Evolutionary conservation across 1,139 yeast genomes (phyloP), one percentile per base, ranked within the genome.

Genomic region (Saccharomyces hybrid): DNA sequence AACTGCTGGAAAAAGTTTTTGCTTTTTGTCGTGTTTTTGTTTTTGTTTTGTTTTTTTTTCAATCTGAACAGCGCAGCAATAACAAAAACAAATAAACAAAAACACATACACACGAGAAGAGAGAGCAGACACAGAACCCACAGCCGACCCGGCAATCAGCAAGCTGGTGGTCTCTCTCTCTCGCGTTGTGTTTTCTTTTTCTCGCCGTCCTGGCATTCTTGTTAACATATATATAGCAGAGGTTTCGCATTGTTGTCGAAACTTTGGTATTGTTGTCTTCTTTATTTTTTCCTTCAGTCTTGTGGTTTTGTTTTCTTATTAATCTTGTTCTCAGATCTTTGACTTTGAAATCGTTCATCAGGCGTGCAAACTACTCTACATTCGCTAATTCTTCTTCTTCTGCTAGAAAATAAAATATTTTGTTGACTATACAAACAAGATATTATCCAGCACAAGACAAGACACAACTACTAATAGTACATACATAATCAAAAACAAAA

Each of bases 331-430:
- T 19, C 31, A 55, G 29, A 44, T 53, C 56, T 53, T 52, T 57
- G 59, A 55, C 56, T 53, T 51, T 38, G 49, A 49, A 47, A 44
- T 32, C 27, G 34, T 47, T 28, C 42, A 47, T 46, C 27, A 31
- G 47, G 14, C 32, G 19, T 49, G 12, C 34, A 41, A 28, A 32
- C 42, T 34, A 48, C n/a, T 52, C 27, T 16, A 21, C 28, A 19
- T 42, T 26, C 32, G 51, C 48, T 38, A 38, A 38, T 12, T 38
- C 7, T 38, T 19, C 14, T 38, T 38, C n/a, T 14, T 24, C 19
- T n/a, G 42, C 5, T 7, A 21, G 9, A 24, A 12, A 12, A 27
- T 21, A 24, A 12, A 12, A 27, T 21, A 26, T 12, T 34, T n/a
- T 16, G 42, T 27, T 46, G n/a, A 47, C 12, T 46, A 44, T 28